Conservation (phyloP, 805 yeast species). For the Yamadazyma sp. region DNA sequence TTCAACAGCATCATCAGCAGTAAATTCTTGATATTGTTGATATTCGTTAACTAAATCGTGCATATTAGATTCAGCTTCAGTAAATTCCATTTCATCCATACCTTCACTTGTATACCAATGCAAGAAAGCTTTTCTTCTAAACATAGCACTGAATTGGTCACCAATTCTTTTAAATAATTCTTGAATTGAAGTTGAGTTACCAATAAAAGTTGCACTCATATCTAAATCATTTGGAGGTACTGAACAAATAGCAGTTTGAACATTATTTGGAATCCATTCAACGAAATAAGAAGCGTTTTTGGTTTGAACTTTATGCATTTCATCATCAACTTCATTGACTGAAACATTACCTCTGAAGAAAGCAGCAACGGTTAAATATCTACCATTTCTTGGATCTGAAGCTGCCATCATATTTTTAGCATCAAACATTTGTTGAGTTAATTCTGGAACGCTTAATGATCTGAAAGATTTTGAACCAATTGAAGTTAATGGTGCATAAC, state of each 20-base stretch:
- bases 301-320: constrained; percentile 79
- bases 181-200: constrained; percentile 90
- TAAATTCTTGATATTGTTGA: constrained; percentile 88
- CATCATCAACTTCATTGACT: constrained; percentile 91
- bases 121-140: constrained; percentile 89
- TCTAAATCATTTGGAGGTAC: constrained; percentile 84
- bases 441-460: constrained; percentile 82
- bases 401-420: constrained; percentile 96
- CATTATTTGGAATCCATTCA: constrained; percentile 95
- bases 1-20: constrained; percentile 69
- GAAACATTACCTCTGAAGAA: constrained; percentile 93
- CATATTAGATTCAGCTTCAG: constrained; percentile 92
- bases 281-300: constrained; percentile 82
- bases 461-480: constrained; percentile 79
- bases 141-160: constrained; percentile 88
- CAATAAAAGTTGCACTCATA: constrained; percentile 90
- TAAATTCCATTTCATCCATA: constrained; percentile 93
- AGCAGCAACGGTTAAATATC: constrained; percentile 90
- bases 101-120: constrained; percentile 97
- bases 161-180: constrained; percentile 88
- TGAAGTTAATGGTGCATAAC: constrained; percentile 88
- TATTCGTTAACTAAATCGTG: constrained; percentile 82
- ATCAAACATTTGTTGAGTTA: constrained; percentile 92
- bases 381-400: constrained; percentile 84
- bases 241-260: constrained; percentile 89